Conservation (phyloP, 2,329 filamentous ascomycete genomes). For the Trichophyton simii region DNA sequence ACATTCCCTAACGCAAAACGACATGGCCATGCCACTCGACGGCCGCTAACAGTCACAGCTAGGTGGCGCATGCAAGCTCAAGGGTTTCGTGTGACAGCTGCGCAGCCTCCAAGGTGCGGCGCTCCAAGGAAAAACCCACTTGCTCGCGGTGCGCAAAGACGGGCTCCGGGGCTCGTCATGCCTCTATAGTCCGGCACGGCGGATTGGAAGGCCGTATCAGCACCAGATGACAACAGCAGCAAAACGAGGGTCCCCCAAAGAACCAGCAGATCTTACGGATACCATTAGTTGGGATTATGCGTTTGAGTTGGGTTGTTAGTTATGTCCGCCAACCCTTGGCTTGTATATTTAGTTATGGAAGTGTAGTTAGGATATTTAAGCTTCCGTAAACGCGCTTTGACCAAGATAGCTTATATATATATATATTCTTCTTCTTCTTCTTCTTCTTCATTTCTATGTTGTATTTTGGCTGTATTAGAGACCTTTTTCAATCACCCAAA, state of each 20-base stretch:
- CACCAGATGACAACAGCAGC: background rate
- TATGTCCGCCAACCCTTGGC: background rate
- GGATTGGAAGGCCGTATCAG: background rate
- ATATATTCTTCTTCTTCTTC: background rate
- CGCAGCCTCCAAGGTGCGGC: too few species aligned
- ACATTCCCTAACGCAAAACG: too few species aligned
- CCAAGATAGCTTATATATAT: background rate
- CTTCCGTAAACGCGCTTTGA: background rate
- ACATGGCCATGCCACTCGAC: too few species aligned
- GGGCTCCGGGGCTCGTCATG: background rate
- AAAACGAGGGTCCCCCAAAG: background rate
- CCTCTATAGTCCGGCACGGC: background rate
- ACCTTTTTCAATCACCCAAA: background rate
- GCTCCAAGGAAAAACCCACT: background rate
- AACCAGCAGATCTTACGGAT: too few species aligned
- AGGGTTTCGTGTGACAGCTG: too few species aligned
- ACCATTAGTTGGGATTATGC: background rate
- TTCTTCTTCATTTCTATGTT: background rate
- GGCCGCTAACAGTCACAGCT: too few species aligned
- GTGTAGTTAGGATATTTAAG: background rate
- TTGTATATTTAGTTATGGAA: background rate
- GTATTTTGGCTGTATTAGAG: background rate
- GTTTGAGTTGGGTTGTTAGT: background rate
- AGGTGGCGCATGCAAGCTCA: too few species aligned
- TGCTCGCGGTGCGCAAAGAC: background rate